A percentile compares a stretch with the other conserved stretches of the same genome.
These are phyloP conservation scores for Botrytis squamosa DNA, from an alignment of 2,329 filamentous ascomycete genomes.

Conservation along the genomic window DNA sequence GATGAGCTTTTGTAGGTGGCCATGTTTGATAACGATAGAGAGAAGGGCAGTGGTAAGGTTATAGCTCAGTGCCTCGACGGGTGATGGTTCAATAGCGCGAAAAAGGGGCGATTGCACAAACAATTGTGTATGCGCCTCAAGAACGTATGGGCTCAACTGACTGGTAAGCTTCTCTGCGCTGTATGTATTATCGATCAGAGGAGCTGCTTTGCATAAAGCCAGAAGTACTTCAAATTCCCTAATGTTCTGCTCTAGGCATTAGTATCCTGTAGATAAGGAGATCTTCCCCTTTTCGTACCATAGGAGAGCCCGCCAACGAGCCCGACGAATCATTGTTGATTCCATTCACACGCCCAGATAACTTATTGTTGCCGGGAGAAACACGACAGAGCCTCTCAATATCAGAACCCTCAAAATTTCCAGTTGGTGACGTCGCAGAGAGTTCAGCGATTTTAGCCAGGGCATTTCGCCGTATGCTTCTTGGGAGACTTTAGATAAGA, in stretches of 20 bases:
- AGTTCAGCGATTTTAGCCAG: constrained; percentile 65
- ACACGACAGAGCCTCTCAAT: constrained; percentile 61
- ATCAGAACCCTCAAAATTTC: constrained; percentile 60
- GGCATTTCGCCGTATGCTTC: constrained; percentile 60
- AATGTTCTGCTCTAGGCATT: constrained; percentile 59
- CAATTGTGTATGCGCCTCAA: constrained; percentile 76
- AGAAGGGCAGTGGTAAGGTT: constrained; percentile 79
- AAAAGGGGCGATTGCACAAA: constrained; percentile 81
- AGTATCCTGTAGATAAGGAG: constrained; percentile 7
- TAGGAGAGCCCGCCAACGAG: constrained; percentile 55
- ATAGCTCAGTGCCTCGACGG: constrained; percentile 80
- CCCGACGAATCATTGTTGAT: constrained; percentile 43
- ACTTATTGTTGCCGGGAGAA: constrained; percentile 48
- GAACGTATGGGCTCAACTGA: constrained; percentile 80
- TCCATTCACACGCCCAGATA: constrained; percentile 50
- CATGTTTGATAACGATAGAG: constrained; percentile 73
- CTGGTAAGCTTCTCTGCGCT: constrained; percentile 76
- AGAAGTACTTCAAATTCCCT: constrained; percentile 90
- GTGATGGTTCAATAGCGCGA: constrained; percentile 78
- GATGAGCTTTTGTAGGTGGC: constrained; percentile 64
- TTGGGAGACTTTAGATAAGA: constrained; percentile 39
- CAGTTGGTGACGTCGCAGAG: constrained; percentile 54
- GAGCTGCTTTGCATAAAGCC: constrained; percentile 86
- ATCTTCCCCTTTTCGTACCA: constrained; percentile 47
- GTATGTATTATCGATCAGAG: constrained; percentile 65